These are phyloP conservation scores for Lepiota brunneoincarnata DNA, from an alignment of 768 basidiomycete species.

Conservation along the genomic window DNA sequence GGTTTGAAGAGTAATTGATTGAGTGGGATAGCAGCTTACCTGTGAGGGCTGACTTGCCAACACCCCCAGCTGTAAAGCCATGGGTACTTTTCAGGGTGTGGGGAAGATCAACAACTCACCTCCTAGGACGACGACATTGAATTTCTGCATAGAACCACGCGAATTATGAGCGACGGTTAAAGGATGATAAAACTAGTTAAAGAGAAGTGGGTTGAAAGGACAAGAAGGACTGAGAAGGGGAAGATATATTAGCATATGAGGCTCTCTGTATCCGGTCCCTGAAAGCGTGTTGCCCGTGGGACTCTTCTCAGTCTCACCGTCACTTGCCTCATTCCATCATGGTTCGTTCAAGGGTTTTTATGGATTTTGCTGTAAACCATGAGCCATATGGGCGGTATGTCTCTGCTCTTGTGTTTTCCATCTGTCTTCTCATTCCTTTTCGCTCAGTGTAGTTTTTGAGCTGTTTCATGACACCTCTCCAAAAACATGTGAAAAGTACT, in stretches of 20 bases:
- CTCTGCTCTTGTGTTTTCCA: background rate
- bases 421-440: conserved; percentile 7
- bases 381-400: conserved; percentile 54
- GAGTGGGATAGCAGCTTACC: conserved; percentile 24
- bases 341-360: conserved; percentile 62
- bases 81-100: background rate
- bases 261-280: background rate
- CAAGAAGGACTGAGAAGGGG: background rate
- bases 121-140: conserved; percentile 78
- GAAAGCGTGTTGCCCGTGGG: conserved; percentile 8
- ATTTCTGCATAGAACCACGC: conserved; percentile 52
- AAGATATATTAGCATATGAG: background rate
- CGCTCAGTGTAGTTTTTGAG: conserved; percentile 65
- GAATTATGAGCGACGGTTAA: background rate
- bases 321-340: conserved; percentile 25
- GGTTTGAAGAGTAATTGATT: background rate
- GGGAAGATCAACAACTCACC: conserved; percentile 43
- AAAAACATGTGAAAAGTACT: conserved; percentile 78
- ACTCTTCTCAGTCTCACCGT: conserved; percentile 5
- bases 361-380: conserved; percentile 58
- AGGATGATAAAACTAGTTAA: background rate
- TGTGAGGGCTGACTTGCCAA: conserved; percentile 86
- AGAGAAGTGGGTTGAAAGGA: conserved; percentile 9
- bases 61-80: conserved; percentile 65
- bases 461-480: conserved; percentile 72